phyloP scores from a whole-genome alignment of 73 alveolate genomes.

The Blepharisma stoltei region DNA sequence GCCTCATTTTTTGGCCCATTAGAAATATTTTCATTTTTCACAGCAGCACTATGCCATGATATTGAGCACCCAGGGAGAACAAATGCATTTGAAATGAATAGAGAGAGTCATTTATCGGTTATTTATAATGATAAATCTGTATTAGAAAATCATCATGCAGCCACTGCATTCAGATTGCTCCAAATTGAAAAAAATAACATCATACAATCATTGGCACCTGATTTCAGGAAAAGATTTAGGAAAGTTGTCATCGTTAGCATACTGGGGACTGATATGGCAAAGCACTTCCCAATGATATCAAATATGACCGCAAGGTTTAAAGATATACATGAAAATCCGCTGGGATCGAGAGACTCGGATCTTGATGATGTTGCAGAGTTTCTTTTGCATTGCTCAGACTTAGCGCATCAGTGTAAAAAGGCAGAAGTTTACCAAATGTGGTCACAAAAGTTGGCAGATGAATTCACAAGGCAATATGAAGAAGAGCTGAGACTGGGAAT shows the following conservation, averaged over 20 bases:
- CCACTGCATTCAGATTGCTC: constrained; percentile 74
- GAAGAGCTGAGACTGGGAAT: neutral
- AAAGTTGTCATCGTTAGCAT: constrained; percentile 61
- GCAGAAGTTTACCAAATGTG: neutral
- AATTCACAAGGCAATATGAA: neutral
- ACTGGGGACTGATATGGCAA: constrained; percentile 53
- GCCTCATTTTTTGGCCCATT: neutral
- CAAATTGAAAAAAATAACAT: constrained; percentile 37
- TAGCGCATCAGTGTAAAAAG: neutral
- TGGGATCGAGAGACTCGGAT: neutral
- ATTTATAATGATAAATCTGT: constrained; percentile 86
- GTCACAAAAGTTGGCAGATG: neutral
- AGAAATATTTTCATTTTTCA: neutral
- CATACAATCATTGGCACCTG: constrained; percentile 41
- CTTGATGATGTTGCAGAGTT: constrained; percentile 2
- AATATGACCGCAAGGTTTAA: neutral
- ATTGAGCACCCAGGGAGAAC: constrained; percentile 77
- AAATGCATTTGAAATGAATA: constrained; percentile 64
- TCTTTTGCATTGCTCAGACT: neutral
- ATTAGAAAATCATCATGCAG: constrained; percentile 86
- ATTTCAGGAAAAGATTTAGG: constrained; percentile 54
- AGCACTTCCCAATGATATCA: constrained; percentile 30
- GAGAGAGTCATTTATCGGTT: constrained; percentile 63
- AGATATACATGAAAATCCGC: neutral
- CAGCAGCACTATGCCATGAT: constrained; percentile 72